These are phyloP conservation scores for Penicillium corylophilum DNA, from an alignment of 2,329 filamentous ascomycete species.

Conservation along the genomic window DNA sequence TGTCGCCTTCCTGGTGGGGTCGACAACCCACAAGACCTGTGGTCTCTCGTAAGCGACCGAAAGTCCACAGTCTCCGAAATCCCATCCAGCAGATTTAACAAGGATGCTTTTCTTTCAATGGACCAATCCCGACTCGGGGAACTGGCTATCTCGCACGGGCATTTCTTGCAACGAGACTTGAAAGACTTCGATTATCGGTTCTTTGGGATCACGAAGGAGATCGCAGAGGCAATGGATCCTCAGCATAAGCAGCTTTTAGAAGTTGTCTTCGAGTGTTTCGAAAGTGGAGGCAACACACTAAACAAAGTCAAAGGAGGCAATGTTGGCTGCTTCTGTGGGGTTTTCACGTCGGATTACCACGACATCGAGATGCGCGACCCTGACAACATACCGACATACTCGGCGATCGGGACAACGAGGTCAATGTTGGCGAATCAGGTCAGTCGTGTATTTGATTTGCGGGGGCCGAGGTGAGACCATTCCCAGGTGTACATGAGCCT, in stretches of 20 bases:
- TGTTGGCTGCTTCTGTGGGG: not conserved
- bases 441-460: not conserved
- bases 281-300: conserved; percentile 21
- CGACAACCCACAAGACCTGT: conserved; percentile 11
- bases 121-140: conserved; percentile 17
- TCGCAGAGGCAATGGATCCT: conserved; percentile 21
- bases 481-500: conserved; percentile 9
- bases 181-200: conserved; percentile 24
- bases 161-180: conserved; percentile 25
- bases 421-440: too few species aligned
- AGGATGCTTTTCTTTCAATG: conserved; percentile 2
- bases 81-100: conserved; percentile 25
- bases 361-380: too few species aligned
- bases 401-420: too few species aligned
- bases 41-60: conserved; percentile 14
- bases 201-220: conserved; percentile 19
- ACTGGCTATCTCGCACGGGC: conserved; percentile 4
- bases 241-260: conserved; percentile 26
- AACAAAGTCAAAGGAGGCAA: conserved; percentile 6
- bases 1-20: conserved; percentile 16
- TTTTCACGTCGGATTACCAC: not conserved
- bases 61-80: conserved; percentile 12
- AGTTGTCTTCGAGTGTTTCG: conserved; percentile 23
- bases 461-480: not conserved
- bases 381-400: too few species aligned